These are phyloP conservation scores for Globisporangium radiosum DNA, from an alignment of 352 stramenopile species.

Conservation along the genomic window DNA sequence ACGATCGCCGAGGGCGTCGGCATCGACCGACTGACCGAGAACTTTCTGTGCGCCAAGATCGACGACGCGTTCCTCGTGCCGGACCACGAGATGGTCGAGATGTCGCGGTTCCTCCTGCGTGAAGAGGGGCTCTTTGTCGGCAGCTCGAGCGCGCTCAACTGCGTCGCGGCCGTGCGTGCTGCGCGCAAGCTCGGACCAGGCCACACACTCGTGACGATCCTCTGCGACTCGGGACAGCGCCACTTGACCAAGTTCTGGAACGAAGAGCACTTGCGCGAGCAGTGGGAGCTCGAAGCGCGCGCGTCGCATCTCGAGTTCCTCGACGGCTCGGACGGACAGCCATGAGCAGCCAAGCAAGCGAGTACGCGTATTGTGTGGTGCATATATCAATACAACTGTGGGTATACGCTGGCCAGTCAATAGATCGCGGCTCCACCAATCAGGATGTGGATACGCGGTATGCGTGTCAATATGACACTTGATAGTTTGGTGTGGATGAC, in stretches of 20 bases:
- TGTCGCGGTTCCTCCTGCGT: constrained; percentile 94
- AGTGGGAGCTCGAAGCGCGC: constrained; percentile 56
- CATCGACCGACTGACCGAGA: constrained; percentile 95
- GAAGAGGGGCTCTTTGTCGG: constrained; percentile 96
- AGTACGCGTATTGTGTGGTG: no score
- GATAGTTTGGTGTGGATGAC: no score
- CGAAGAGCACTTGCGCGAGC: constrained; percentile 56
- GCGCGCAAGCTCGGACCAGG: constrained; percentile 71
- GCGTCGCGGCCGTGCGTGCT: constrained; percentile 67
- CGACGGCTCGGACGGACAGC: constrained; percentile 56
- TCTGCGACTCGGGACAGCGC: constrained; percentile 87
- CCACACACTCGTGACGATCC: constrained; percentile 80
- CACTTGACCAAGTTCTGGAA: constrained; percentile 89
- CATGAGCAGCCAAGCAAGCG: constrained; percentile 18
- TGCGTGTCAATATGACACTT: no score
- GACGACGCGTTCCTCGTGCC: constrained; percentile 86
- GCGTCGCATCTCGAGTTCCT: constrained; percentile 68
- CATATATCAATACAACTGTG: no score
- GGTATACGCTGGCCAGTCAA: no score
- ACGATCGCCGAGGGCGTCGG: constrained; percentile 97
- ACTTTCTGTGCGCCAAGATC: constrained; percentile 90
- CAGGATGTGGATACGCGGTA: no score
- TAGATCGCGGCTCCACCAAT: no score
- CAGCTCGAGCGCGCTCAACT: constrained; percentile 84
- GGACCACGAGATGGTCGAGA: constrained; percentile 96